Evolutionary conservation across 441 rosid genomes (phyloP), one percentile per base, ranked within the genome.

Genomic region (Croton laevigatus): DNA sequence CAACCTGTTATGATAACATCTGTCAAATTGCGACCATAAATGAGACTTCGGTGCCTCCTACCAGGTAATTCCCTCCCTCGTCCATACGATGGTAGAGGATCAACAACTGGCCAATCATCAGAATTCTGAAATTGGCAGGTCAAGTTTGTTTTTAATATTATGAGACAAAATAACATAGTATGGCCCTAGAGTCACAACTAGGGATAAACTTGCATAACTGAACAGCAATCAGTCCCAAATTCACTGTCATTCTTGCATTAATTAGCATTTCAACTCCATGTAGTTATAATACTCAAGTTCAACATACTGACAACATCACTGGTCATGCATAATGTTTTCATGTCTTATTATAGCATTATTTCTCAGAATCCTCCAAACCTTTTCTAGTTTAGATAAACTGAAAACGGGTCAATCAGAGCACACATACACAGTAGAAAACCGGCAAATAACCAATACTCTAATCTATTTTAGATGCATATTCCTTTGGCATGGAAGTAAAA

Each of bases 61-160:
- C 98, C 98, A 10, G 97, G 97, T 72, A 92, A 81, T 78, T 92
- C 99, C 79, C 98, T 85, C 62, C 99, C 99, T 71, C 96, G 84
- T 62, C 99, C 99, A 76, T 95, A 95, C 64, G 99, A 95, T 59
- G 99, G 97, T 65, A 95, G 81, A 59, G 99, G 93, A 80, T 92
- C 97, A 78, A 95, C 85, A 75, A 92, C 82, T 1, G 99, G 98
- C 99, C 99, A 95, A 83, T 89, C 82, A 78, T 80, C 89, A 22
- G 92, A 75, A 74, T 84, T 77, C 99, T 95, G 83, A 73, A 76
- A 84, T 77, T 76, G 42, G 74, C 62, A 58, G 64, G 62, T 65
- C 48, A 62, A 66, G 52, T 52, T 38, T 19, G 36, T 13, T 57
- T 67, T 76, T 27, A 71, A 53, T 58, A 38, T n/a, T 57, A 61